Base-by-base conservation (phyloP, 2,329 filamentous ascomycete genomes). In the Diaporthe amygdali region DNA sequence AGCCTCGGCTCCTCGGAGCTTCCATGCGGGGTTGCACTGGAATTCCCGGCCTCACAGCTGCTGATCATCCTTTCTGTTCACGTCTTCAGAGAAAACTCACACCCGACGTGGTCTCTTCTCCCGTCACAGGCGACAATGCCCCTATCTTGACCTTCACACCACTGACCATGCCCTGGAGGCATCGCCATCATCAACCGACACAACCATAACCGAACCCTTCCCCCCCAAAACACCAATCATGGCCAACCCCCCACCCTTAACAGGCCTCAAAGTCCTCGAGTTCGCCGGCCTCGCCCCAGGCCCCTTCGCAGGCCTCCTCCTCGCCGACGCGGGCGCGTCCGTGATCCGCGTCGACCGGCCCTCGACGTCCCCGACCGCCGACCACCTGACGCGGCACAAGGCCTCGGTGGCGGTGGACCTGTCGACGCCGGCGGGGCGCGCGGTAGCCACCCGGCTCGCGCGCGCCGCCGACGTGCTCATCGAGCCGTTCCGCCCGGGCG, bases 401-500 rank as follows among this genome's bases (percentile, higher is more conserved):
- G 84, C 90, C 70, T 96, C 93, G 37, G 90, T 98, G 73, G 88
- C 91, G 47, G 86, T 98, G 3, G 89, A 98, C 82, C 88, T 98
- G 66, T 97, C 96, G 78, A 87, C 89, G 0, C 75, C 88, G 0
- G 76, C 81, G 0, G 95, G 94, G 8, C 79, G 91, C 15, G 85
- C 86, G 1, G 84, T 98, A 8, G 81, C 97, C 67, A 91, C 90
- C 72, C 84, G 86, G 3, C 86, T 98, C 1, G 83, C 92, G 44
- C 81, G 84, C 20, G 79, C 84, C 20, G 87, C 90, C 69, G 96
- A 98, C 81, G 86, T 98, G 44, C 81, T 98, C 34, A 96, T 98
- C 80, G 96, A 98, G 80, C 96, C 96, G 0, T 98, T 95, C 85
- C 93, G 96, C 0, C 96, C 96, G 0, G 94, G 95, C 44, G 94